These are phyloP conservation scores for Cyamopsis tetragonoloba DNA, from an alignment of 306 rosid genomes.

Conservation along the genomic window DNA sequence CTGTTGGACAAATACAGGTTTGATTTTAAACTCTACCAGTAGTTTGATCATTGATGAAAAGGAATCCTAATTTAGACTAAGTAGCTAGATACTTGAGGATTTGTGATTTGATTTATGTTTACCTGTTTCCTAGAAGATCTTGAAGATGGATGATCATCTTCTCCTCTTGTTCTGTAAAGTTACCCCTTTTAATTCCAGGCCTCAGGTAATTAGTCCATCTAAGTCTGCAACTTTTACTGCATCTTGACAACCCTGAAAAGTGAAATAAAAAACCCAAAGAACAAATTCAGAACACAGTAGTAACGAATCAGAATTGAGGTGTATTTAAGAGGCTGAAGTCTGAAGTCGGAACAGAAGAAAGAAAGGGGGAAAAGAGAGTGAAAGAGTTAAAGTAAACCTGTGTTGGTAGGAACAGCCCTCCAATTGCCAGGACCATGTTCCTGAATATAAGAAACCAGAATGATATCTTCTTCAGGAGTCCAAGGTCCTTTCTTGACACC, in stretches of 20 bases:
- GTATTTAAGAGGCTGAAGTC: too few relatives aligned
- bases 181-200: conserved; percentile 89
- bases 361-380: background rate
- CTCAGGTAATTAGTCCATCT: conserved; percentile 93
- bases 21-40: too few relatives aligned
- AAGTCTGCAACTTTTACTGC: conserved; percentile 92
- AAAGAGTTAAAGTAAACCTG: conserved; percentile 40
- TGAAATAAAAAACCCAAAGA: background rate
- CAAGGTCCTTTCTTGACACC: conserved; percentile 98
- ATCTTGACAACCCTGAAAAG: conserved; percentile 66
- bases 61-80: too few relatives aligned
- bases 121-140: conserved; percentile 95
- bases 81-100: too few relatives aligned
- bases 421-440: conserved; percentile 93
- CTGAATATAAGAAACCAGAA: conserved; percentile 76
- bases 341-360: too few relatives aligned
- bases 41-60: too few relatives aligned
- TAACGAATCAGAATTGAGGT: background rate
- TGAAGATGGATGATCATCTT: conserved; percentile 95
- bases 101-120: conserved; percentile 9
- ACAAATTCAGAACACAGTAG: background rate
- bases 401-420: conserved; percentile 87
- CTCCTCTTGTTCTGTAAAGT: conserved; percentile 89
- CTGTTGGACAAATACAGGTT: too few relatives aligned
- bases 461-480: conserved; percentile 97